Conservation (phyloP, 2,329 filamentous ascomycete genomes). For the Chrysoporthe deuterocubensis region DNA sequence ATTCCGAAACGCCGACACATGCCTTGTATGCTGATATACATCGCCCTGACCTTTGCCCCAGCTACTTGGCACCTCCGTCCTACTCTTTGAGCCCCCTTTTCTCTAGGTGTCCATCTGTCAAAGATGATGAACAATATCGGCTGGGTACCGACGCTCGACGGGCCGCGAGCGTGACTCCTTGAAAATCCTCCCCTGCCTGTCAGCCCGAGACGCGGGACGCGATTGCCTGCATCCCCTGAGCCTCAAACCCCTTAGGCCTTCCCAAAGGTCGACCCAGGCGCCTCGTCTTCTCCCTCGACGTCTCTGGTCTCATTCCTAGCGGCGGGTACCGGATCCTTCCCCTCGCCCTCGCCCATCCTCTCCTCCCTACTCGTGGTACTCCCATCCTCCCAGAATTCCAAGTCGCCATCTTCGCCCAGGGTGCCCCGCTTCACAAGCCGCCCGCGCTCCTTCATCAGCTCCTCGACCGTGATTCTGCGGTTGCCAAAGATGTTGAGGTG, state of each 20-base stretch:
- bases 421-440: slow-evolving; percentile 73
- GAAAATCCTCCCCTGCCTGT: neutral
- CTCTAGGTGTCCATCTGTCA: too few species aligned
- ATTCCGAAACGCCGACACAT: slow-evolving; percentile 9
- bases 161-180: neutral
- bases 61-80: too few species aligned
- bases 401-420: slow-evolving; percentile 76
- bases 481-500: slow-evolving; percentile 81
- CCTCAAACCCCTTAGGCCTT: slow-evolving; percentile 12
- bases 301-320: slow-evolving; percentile 7
- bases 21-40: slow-evolving; percentile 1
- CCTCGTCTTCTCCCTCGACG: slow-evolving; percentile 15
- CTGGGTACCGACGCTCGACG: too few species aligned
- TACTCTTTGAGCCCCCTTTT: too few species aligned
- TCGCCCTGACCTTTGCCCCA: too few species aligned
- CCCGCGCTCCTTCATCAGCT: slow-evolving; percentile 77
- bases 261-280: slow-evolving; percentile 37
- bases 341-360: slow-evolving; percentile 29
- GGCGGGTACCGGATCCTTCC: slow-evolving; percentile 19
- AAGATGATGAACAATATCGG: too few species aligned
- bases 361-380: slow-evolving; percentile 41
- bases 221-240: neutral
- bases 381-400: slow-evolving; percentile 90
- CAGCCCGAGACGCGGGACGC: neutral
- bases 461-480: slow-evolving; percentile 71